These are phyloP conservation scores for Tritrichomonas musculus DNA, from an alignment of 208 protist species.

Conservation along the genomic window DNA sequence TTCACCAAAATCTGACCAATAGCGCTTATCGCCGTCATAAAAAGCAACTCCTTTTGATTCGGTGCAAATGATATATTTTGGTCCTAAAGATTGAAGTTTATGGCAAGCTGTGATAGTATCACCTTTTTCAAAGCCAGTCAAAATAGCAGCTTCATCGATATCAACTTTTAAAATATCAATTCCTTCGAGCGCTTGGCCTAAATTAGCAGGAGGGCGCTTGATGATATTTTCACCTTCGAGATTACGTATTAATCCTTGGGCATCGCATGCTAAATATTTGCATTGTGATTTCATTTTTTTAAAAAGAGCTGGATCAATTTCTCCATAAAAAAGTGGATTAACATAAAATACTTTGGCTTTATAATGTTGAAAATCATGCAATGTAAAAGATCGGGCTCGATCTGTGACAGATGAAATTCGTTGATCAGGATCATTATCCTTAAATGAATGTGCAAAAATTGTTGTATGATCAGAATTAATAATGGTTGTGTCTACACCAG, in stretches of 20 bases:
- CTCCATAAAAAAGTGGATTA: slow-evolving; percentile 19
- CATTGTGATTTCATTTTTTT: neutral
- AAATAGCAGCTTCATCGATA: neutral
- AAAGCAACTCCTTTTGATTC: neutral
- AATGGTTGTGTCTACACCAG: neutral
- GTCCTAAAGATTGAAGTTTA: neutral
- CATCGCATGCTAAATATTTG: neutral
- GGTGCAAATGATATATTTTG: neutral
- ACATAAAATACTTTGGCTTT: neutral
- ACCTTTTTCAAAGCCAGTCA: neutral
- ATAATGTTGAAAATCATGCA: neutral
- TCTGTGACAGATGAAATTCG: neutral
- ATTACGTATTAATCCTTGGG: neutral
- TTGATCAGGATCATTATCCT: neutral
- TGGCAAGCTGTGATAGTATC: neutral
- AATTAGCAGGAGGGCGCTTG: neutral
- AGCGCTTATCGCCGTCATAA: neutral
- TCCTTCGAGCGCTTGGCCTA: neutral
- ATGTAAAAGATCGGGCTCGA: neutral
- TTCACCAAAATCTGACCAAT: neutral
- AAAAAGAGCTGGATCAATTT: slow-evolving; percentile 16
- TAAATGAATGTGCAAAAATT: neutral
- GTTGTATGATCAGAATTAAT: neutral
- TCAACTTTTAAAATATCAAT: neutral
- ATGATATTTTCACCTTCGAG: neutral